A percentile compares a stretch with the other conserved stretches of the same genome.
These are phyloP conservation scores for Apiospora malaysiana DNA, from an alignment of 2,329 filamentous ascomycete species.

Conservation along the genomic window DNA sequence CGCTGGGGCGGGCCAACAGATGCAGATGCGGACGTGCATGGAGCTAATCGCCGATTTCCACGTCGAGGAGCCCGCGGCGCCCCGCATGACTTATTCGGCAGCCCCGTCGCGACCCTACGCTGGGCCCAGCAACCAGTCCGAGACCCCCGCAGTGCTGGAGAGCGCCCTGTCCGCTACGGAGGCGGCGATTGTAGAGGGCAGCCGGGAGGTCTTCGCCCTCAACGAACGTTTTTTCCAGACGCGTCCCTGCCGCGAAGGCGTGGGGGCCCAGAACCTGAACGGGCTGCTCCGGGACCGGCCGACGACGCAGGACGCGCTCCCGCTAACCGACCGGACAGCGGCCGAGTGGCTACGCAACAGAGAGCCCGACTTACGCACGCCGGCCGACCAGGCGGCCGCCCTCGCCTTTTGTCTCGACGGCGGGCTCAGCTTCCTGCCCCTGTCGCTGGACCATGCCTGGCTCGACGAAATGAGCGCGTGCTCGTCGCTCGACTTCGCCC, in stretches of 20 bases:
- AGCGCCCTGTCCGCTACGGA: conserved; percentile 27
- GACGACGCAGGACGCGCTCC: conserved; percentile 45
- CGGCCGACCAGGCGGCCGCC: conserved; percentile 39
- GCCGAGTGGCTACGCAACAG: conserved; percentile 49
- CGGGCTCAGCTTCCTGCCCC: conserved; percentile 48
- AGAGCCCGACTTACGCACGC: conserved; percentile 27
- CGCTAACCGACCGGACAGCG: conserved; percentile 43
- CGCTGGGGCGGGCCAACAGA: background rate
- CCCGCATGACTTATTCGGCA: conserved; percentile 45
- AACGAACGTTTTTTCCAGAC: conserved; percentile 42
- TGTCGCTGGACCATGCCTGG: conserved; percentile 49
- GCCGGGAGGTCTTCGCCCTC: conserved; percentile 38
- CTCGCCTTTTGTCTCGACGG: conserved; percentile 53
- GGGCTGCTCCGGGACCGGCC: conserved; percentile 44
- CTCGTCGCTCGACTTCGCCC: conserved; percentile 55
- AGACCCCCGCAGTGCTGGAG: conserved; percentile 32
- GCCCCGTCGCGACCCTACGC: conserved; percentile 41
- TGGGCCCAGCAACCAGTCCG: conserved; percentile 24
- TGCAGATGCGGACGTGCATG: conserved; percentile 43
- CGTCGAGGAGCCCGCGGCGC: conserved; percentile 40
- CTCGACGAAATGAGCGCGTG: conserved; percentile 51
- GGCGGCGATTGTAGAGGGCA: conserved; percentile 31
- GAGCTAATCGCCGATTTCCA: conserved; percentile 55
- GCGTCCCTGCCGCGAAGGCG: conserved; percentile 44
- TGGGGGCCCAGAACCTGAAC: conserved; percentile 50